Conservation (phyloP, 139 green algal species). For the Mychonastes homosphaera region DNA sequence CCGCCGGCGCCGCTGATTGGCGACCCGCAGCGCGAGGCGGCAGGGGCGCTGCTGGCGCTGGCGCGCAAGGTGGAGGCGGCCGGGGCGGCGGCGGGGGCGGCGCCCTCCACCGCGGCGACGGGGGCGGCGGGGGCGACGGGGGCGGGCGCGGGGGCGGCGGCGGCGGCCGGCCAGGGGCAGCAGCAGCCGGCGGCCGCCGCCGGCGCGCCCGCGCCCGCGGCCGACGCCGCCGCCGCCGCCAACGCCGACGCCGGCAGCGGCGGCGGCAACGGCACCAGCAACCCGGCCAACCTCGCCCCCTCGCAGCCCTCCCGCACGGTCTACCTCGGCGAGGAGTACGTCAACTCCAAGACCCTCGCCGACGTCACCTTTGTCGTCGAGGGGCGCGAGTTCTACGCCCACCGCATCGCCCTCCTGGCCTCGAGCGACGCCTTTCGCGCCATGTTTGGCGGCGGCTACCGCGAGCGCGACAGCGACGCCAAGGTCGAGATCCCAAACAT, state of each 20-base stretch:
- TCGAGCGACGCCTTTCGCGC: constrained; percentile 82
- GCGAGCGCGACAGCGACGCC: constrained; percentile 73
- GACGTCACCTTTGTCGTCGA: constrained; percentile 94
- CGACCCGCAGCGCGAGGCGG: constrained; percentile 42
- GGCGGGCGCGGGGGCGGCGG: not conserved
- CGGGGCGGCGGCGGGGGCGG: constrained; percentile 17
- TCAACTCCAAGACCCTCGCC: constrained; percentile 80
- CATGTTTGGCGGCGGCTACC: constrained; percentile 78
- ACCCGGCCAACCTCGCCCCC: not conserved
- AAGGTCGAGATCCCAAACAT: constrained; percentile 94
- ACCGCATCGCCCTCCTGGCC: constrained; percentile 81
- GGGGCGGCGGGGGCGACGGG: not conserved
- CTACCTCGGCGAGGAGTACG: constrained; percentile 71
- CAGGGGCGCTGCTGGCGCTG: constrained; percentile 60
- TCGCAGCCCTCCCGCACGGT: constrained; percentile 24
- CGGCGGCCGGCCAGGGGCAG: not conserved
- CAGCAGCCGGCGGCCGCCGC: not conserved
- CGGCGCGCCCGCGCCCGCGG: not conserved
- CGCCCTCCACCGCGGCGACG: not conserved
- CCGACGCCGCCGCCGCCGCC: no score
- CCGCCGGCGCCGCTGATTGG: not conserved
- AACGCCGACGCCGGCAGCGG: no score
- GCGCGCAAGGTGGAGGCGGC: constrained; percentile 59
- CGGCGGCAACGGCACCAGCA: not conserved
- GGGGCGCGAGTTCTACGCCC: constrained; percentile 74